Percentiles rank a stretch among this genome's conserved stretches.
phyloP scores from a whole-genome alignment of 73 alveolate species.

The Paramecium caudatum region DNA sequence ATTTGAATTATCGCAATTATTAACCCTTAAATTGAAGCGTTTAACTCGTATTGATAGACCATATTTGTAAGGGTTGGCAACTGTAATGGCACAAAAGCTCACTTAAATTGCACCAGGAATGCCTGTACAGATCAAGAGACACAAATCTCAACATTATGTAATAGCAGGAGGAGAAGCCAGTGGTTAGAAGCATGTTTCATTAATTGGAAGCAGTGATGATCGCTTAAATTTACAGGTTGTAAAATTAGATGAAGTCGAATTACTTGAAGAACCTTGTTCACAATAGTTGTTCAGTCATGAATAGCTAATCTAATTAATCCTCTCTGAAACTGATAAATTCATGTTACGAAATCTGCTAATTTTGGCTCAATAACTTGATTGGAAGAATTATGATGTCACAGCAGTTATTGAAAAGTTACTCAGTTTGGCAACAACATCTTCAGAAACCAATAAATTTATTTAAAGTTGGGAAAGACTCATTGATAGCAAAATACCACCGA shows the following conservation, averaged over 20 bases:
- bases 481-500: constrained; percentile 48
- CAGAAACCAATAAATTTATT: constrained; percentile 9
- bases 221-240: background rate
- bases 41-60: background rate
- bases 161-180: constrained; percentile 67
- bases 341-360: constrained; percentile 1
- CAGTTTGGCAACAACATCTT: background rate
- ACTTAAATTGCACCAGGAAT: constrained; percentile 55
- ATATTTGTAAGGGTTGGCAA: background rate
- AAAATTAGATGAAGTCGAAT: constrained; percentile 61
- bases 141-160: constrained; percentile 24
- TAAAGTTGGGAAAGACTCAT: constrained; percentile 60
- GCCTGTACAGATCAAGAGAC: constrained; percentile 41
- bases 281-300: background rate
- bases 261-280: constrained; percentile 39
- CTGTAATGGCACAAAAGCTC: background rate
- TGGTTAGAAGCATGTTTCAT: constrained; percentile 51
- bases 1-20: constrained; percentile 28
- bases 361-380: background rate
- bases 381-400: background rate
- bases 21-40: background rate
- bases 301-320: background rate
- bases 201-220: constrained; percentile 18
- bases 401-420: background rate
- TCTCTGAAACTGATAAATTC: background rate